Percentiles rank a stretch among this genome's conserved stretches.
phyloP scores from a whole-genome alignment of 768 basidiomycete species.

The Favolaschia claudopus region DNA sequence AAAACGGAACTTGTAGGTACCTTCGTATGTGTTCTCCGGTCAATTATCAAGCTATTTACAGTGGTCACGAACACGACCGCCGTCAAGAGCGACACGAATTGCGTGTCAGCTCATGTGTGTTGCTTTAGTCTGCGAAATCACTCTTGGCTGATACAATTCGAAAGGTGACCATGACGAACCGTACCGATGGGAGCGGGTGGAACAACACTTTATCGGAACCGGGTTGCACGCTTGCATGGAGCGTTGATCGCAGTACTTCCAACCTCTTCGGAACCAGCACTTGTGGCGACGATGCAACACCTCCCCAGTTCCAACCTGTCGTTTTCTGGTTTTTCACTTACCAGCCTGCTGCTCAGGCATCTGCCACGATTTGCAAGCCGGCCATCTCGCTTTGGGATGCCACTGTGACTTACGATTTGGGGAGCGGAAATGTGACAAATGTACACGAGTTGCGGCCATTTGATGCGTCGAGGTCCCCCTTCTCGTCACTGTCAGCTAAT shows the following conservation, averaged over 20 bases:
- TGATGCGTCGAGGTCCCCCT: slow-evolving; percentile 41
- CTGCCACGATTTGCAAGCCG: slow-evolving; percentile 58
- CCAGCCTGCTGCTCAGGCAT: slow-evolving; percentile 44
- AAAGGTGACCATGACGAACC: slow-evolving; percentile 48
- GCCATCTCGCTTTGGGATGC: slow-evolving; percentile 53
- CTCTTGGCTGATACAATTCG: neutral
- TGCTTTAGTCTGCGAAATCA: neutral
- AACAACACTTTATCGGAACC: slow-evolving; percentile 48
- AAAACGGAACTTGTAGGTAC: slow-evolving; percentile 16
- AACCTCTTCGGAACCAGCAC: slow-evolving; percentile 52
- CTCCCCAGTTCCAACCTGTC: slow-evolving; percentile 52
- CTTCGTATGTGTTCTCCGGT: neutral
- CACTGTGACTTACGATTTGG: slow-evolving; percentile 51
- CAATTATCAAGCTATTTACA: slow-evolving; percentile 29
- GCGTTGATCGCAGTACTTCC: slow-evolving; percentile 46
- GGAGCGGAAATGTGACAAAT: slow-evolving; percentile 49
- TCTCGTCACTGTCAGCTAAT: slow-evolving; percentile 50
- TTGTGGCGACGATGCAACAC: slow-evolving; percentile 34
- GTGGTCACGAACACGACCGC: slow-evolving; percentile 57
- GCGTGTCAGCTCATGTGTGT: slow-evolving; percentile 47
- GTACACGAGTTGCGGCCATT: slow-evolving; percentile 51
- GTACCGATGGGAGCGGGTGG: slow-evolving; percentile 46
- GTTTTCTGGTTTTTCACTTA: slow-evolving; percentile 67
- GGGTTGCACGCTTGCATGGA: slow-evolving; percentile 50
- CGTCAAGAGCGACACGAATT: slow-evolving; percentile 53